Evolutionary conservation across 495 filamentous ascomycete species (phyloP).

Genomic region (Pyrenula aspistea): DNA sequence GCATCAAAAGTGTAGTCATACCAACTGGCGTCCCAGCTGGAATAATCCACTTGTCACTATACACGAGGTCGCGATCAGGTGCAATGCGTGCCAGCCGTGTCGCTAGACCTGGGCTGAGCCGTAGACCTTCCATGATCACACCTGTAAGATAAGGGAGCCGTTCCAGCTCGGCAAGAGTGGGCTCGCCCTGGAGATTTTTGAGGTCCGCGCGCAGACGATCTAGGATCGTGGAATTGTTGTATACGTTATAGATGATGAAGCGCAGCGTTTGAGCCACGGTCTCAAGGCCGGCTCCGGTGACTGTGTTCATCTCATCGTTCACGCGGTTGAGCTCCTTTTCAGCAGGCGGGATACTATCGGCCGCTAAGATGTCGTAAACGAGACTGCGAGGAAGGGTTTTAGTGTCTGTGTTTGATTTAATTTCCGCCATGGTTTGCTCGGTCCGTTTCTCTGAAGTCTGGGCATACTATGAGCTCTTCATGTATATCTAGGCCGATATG

Average conservation of each 20-base stretch:
- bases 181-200: slow-evolving; percentile 16
- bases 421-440: too few species aligned
- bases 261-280: slow-evolving; percentile 28
- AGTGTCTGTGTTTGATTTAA: too few species aligned
- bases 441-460: too few species aligned
- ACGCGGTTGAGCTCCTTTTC: slow-evolving; percentile 15
- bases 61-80: slow-evolving; percentile 25
- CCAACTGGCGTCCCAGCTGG: slow-evolving; percentile 30
- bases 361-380: slow-evolving; percentile 3
- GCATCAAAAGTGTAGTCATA: slow-evolving; percentile 34
- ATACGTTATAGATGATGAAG: slow-evolving; percentile 27
- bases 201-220: slow-evolving; percentile 19
- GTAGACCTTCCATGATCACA: slow-evolving; percentile 22
- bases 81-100: slow-evolving; percentile 28
- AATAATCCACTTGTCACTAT: slow-evolving; percentile 21
- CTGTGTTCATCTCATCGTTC: slow-evolving; percentile 25
- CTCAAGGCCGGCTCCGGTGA: slow-evolving; percentile 34
- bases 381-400: neutral
- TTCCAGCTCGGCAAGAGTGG: slow-evolving; percentile 24
- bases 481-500: too few species aligned
- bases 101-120: slow-evolving; percentile 24
- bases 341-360: slow-evolving; percentile 11
- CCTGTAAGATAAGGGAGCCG: slow-evolving; percentile 22
- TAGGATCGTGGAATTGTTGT: slow-evolving; percentile 20
- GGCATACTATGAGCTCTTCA: too few species aligned